phyloP scores from a whole-genome alignment of 2,329 filamentous ascomycete species.

The Phialemoniopsis sp. region DNA sequence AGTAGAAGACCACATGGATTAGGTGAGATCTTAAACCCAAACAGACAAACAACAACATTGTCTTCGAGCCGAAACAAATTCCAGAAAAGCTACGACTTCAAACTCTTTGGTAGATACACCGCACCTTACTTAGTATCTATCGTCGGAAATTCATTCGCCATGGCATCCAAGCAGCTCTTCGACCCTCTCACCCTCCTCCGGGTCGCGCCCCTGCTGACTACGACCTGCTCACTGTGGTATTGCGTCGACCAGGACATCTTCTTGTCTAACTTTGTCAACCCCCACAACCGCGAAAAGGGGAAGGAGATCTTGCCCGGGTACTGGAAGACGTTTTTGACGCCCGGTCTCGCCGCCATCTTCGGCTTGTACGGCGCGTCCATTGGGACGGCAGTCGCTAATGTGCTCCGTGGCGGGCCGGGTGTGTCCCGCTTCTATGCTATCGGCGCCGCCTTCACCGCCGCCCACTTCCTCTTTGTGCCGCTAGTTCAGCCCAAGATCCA shows the following conservation, averaged over 20 bases:
- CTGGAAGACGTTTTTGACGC: conserved; percentile 16
- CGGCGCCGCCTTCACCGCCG: conserved; percentile 19
- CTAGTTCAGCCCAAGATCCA: conserved; percentile 19
- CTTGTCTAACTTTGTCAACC: conserved; percentile 7
- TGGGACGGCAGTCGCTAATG: conserved; percentile 19
- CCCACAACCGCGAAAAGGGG: conserved; percentile 2
- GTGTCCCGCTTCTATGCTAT: conserved; percentile 21
- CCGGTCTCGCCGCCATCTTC: conserved; percentile 14
- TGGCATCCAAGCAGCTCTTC: conserved; percentile 13
- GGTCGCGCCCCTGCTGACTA: conserved; percentile 21
- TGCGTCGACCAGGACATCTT: conserved; percentile 15
- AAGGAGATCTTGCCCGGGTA: conserved; percentile 17
- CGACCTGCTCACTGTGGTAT: conserved; percentile 20
- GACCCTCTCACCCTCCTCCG: conserved; percentile 16
- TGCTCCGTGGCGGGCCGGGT: conserved; percentile 9
- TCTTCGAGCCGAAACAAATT: no score
- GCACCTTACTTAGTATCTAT: no score
- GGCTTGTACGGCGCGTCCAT: conserved; percentile 18
- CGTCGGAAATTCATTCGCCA: no score
- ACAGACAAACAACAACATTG: no score
- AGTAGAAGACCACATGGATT: no score
- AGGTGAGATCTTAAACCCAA: no score
- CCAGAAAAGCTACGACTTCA: no score
- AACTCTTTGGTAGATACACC: no score
- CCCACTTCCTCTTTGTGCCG: conserved; percentile 25